phyloP scores from a whole-genome alignment of 495 filamentous ascomycete species.

The Pyrenopolyporus hunteri region DNA sequence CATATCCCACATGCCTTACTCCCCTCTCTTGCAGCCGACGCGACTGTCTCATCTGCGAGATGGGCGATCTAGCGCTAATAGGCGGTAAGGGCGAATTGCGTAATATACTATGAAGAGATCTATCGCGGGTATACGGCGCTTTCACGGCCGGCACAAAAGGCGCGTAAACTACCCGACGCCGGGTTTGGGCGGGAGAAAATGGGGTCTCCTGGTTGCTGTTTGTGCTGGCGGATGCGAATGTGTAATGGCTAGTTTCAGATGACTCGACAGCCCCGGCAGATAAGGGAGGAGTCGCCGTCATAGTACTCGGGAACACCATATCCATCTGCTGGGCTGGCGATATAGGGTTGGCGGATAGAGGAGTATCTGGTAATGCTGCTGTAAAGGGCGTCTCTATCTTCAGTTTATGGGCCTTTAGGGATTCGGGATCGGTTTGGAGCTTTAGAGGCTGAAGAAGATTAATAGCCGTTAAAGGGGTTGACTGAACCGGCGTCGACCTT shows the following conservation, averaged over 20 bases:
- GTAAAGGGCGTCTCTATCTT: conserved; percentile 50
- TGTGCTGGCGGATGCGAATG: conserved; percentile 43
- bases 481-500: conserved; percentile 62
- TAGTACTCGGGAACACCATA: conserved; percentile 51
- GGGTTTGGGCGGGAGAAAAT: conserved; percentile 31
- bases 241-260: conserved; percentile 45
- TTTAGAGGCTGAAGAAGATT: conserved; percentile 52
- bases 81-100: conserved; percentile 74
- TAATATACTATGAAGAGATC: conserved; percentile 73
- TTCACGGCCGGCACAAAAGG: conserved; percentile 15
- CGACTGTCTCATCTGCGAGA: conserved; percentile 55
- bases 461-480: conserved; percentile 49
- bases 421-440: conserved; percentile 49
- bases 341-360: conserved; percentile 49
- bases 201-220: conserved; percentile 16
- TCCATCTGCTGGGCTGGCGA: conserved; percentile 50
- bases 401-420: conserved; percentile 32
- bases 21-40: conserved; percentile 55
- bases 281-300: conserved; percentile 58
- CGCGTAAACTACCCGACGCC: conserved; percentile 35
- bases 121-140: conserved; percentile 69
- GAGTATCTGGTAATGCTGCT: conserved; percentile 52
- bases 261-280: conserved; percentile 53
- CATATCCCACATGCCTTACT: conserved; percentile 57
- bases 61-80: conserved; percentile 50